phyloP scores from a whole-genome alignment of 2,329 filamentous ascomycete species.

The Ambrosiella xylebori region DNA sequence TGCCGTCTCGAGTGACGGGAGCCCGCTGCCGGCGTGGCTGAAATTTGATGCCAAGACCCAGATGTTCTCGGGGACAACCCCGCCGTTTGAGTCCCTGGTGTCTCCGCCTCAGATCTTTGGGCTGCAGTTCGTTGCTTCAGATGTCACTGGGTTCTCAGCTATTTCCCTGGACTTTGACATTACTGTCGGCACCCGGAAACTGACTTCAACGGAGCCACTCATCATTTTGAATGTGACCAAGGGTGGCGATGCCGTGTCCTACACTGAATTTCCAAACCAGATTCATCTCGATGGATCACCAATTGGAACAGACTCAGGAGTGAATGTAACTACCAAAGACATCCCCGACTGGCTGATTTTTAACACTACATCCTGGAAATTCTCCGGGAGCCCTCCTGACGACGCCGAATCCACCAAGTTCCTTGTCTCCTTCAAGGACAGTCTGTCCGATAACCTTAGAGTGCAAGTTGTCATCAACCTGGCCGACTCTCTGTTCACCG shows the following conservation, averaged over 20 bases:
- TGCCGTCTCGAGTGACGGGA: constrained; percentile 56
- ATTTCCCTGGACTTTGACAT: constrained; percentile 51
- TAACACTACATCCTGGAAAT: constrained; percentile 39
- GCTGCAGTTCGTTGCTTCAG: constrained; percentile 59
- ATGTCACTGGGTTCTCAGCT: constrained; percentile 61
- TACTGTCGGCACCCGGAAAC: constrained; percentile 50
- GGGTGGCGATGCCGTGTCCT: constrained; percentile 31
- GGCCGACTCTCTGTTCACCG: constrained; percentile 23
- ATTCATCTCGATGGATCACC: constrained; percentile 41
- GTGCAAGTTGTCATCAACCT: constrained; percentile 30
- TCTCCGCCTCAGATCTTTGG: constrained; percentile 55
- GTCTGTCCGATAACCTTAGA: constrained; percentile 39
- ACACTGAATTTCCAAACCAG: constrained; percentile 30
- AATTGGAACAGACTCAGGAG: constrained; percentile 27
- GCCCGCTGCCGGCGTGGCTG: constrained; percentile 75
- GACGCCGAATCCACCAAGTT: constrained; percentile 43
- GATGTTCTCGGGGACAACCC: constrained; percentile 54
- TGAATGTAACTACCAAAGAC: constrained; percentile 34
- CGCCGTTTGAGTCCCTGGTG: constrained; percentile 42
- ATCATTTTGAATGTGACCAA: constrained; percentile 40
- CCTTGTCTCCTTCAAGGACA: constrained; percentile 41
- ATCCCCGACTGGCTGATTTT: constrained; percentile 55
- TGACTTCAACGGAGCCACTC: constrained; percentile 43
- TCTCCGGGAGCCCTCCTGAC: constrained; percentile 48
- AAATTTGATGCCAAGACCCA: constrained; percentile 49